Base-by-base conservation (phyloP, 2,329 filamentous ascomycete species). In the Aspergillus candidus region DNA sequence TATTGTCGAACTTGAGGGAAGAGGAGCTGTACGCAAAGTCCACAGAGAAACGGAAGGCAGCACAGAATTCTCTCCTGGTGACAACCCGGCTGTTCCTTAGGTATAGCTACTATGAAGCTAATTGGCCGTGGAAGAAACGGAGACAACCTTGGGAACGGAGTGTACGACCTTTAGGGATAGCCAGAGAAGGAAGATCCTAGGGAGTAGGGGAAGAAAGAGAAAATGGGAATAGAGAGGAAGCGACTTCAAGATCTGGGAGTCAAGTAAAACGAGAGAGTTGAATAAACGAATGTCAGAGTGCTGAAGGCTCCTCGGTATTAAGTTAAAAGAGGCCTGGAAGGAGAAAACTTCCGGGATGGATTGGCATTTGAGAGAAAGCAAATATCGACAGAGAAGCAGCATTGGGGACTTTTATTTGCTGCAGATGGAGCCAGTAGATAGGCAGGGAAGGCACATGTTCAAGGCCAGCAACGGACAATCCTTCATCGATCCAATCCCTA, bases 261-360 rank as follows among this genome's bases (percentile, higher is more conserved):
- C 22, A 27, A 27, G 35, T 48, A 47, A 41, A 41, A 40, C 40
- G 39, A 41, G 46, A 36, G 41, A 50, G 46, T 49, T 50, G 50
- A 44, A 43, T 43, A 46, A 55, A 58, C 54, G 58, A 57, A 59
- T 57, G 60, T 54, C 50, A 52, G 44, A 39, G 36, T 13, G 40
- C 49, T 27, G 42, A 42, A 40, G 43, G 44, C 29, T 43, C 37
- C 40, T 47, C 32, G 38, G 36, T 30, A 36, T 15, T 30, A 41
- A 38, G 44, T 35, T 35, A 14, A 34, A 31, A 43, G 15, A 43
- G 42, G 15, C 42, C 37, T 43, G 17, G 40, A 49, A 44, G 45
- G 41, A 39, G 38, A 49, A 50, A 38, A 35, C 35, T 46, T 39
- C 41, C 29, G 40, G 46, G 39, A 27, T 43, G 44, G 47, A 52